phyloP scores from a whole-genome alignment of 495 filamentous ascomycete genomes.

The Penicillium turbatum region DNA sequence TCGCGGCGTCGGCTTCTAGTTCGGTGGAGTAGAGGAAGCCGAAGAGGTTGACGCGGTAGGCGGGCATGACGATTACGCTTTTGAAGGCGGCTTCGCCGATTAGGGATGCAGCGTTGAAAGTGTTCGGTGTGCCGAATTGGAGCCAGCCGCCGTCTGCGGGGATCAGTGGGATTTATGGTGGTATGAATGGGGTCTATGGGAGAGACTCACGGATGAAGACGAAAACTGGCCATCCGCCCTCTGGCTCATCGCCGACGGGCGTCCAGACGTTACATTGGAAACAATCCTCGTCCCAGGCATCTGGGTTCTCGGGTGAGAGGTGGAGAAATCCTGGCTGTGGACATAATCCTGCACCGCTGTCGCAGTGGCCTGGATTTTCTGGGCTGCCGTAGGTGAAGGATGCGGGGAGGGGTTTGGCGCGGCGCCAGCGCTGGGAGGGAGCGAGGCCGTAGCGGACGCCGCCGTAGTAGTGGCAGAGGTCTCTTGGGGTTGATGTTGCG shows the following conservation, averaged over 20 bases:
- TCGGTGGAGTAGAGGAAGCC: slow-evolving; percentile 59
- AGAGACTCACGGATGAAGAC: slow-evolving; percentile 40
- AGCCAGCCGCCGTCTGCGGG: slow-evolving; percentile 53
- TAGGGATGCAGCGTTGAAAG: slow-evolving; percentile 45
- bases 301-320: slow-evolving; percentile 14
- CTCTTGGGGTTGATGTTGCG: not conserved
- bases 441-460: slow-evolving; percentile 42
- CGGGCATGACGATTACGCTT: slow-evolving; percentile 60
- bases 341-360: slow-evolving; percentile 30
- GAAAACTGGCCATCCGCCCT: slow-evolving; percentile 42
- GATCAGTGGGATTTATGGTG: slow-evolving; percentile 1
- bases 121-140: slow-evolving; percentile 51
- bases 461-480: slow-evolving; percentile 42
- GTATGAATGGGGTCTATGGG: not conserved
- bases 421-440: slow-evolving; percentile 35
- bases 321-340: slow-evolving; percentile 34
- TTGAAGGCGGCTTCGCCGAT: slow-evolving; percentile 44
- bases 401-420: slow-evolving; percentile 28
- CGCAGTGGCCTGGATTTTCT: slow-evolving; percentile 26
- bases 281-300: slow-evolving; percentile 38
- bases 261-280: slow-evolving; percentile 45
- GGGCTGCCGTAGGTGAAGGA: slow-evolving; percentile 37
- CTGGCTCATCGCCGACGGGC: slow-evolving; percentile 32
- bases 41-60: slow-evolving; percentile 63
- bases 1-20: slow-evolving; percentile 49